Evolutionary conservation across 2,329 filamentous ascomycete genomes (phyloP), one percentile per base, ranked within the genome.

Genomic region (Talaromyces sp.): DNA sequence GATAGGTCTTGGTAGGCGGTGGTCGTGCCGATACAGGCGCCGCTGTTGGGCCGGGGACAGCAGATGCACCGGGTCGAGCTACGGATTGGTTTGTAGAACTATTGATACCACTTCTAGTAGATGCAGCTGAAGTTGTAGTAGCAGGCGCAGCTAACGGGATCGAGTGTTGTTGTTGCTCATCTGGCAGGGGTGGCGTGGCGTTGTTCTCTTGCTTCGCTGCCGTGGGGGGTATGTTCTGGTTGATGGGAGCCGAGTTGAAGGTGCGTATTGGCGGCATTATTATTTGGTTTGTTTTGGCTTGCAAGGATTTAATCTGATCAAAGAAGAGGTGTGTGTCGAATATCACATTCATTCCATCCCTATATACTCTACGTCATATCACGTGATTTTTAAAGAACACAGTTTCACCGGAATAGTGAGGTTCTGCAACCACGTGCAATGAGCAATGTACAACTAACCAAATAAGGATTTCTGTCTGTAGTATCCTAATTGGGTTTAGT

Each of bases 111-210:
- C 32, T 11, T 4, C 9, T 38, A 2, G 32, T 38, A 0, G 19
- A 6, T 5, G 11, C 24, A 27, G 46, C 27, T 29, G 46, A 14
- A 9, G 61, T 41, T 53, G 55, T 55, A 19, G 55, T 55, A 19
- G 24, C 14, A 6, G 58, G 49, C 19, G 49, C 49, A 29, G 24
- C 4, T 24, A 17, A 17, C 7, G 49, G 49, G 9, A 66, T 63
- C 29, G 63, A 66, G n/a, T 66, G 63, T 27, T 49, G 75, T 62
- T 17, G 76, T 71, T 29, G 71, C 74, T 59, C 75, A 64, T 79
- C 19, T 29, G 29, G 49, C 49, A n/a, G 14, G 7, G 43, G 4
- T 29, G 21, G 49, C 14, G 49, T 52, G 24, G 49, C 24, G 49
- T 52, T 35, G 29, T 60, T 43, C 29, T 24, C 26, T 21, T 46